Evolutionary conservation across 2,329 filamentous ascomycete species (phyloP), one percentile per base, ranked within the genome.

Genomic region (Hymenoscyphus fructigenus): DNA sequence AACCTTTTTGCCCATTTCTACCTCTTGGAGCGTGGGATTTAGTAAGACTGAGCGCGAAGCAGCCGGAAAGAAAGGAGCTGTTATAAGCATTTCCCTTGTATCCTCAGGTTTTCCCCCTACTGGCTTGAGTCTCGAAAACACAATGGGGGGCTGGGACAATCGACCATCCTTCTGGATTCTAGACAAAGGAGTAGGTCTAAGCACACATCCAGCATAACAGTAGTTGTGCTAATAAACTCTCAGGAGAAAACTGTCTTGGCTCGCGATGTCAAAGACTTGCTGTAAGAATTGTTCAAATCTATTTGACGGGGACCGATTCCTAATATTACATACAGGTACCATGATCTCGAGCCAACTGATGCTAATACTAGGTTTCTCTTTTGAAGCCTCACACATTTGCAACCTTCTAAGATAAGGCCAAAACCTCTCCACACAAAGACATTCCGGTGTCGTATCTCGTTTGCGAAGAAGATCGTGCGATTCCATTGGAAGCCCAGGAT

Each of bases 1-100:
- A 32, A 5, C 6, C 29, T 32, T 32, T 32, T 7, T 32, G 29
- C 29, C 29, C 29, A 1, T 32, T 32, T 7, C 29, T 32, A 7
- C 29, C 29, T 32, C 29, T 32, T 32, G n/a, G n/a, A n/a, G n/a
- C n/a, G n/a, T n/a, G n/a, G 79, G 78, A 0, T 67, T 78, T 2
- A 71, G 75, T 20, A 78, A 78, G 63, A 65, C 70, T 44, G 75
- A 78, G 50, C 70, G 79, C 23, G 69, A 74, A 59, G 66, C 69
- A 15, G 66, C 71, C 12, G 79, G 78, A 0, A 75, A 79, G 67
- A 74, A 72, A 59, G 78, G 78, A 2, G 78, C 79, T 0, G 67
- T 72, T 4, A 36, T 65, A 41, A 70, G 67, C 55, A 10, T 72
- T 32, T 60, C 67, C 12, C 69, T 62, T 15, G 60, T 68, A 15